Percentiles rank a stretch among this genome's conserved stretches.
These are phyloP conservation scores for Zygoascus sp. DNA, from an alignment of 1,139 yeast genomes.

Conservation along the genomic window DNA sequence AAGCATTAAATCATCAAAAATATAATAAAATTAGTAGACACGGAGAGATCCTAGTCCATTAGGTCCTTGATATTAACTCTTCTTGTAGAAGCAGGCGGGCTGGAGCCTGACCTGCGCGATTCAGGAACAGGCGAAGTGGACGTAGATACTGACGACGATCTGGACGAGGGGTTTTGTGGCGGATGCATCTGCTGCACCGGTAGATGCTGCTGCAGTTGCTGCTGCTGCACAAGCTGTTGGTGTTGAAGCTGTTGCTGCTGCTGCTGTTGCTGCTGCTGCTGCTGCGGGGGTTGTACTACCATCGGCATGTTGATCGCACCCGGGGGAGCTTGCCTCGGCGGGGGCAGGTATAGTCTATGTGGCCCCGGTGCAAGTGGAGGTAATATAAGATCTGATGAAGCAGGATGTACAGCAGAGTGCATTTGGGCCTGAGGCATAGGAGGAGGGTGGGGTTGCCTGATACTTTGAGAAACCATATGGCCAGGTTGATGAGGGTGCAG, in stretches of 20 bases:
- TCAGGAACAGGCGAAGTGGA: neutral
- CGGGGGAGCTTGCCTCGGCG: constrained; percentile 7
- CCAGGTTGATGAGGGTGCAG: constrained; percentile 12
- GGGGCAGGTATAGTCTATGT: constrained; percentile 5
- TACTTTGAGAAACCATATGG: constrained; percentile 12
- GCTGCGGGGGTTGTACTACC: constrained; percentile 7
- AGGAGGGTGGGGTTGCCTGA: constrained; percentile 8
- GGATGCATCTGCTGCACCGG: constrained; percentile 8
- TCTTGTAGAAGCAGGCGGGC: neutral
- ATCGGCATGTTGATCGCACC: constrained; percentile 1
- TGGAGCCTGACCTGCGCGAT: neutral
- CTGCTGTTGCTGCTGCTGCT: constrained; percentile 8
- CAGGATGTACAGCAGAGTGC: constrained; percentile 13
- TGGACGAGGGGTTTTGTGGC: neutral
- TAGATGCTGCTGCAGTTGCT: constrained; percentile 5
- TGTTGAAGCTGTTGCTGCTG: constrained; percentile 6
- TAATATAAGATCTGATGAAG: neutral
- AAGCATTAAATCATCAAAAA: neutral
- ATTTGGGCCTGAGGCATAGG: constrained; percentile 6
- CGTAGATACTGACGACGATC: constrained; percentile 13
- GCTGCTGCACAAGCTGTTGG: constrained; percentile 6
- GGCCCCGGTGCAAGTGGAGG: constrained; percentile 5
- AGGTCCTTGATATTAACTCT: constrained; percentile 10
- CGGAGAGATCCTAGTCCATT: constrained; percentile 2
- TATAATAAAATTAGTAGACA: neutral